These are phyloP conservation scores for Naganishia randhawae DNA, from an alignment of 768 basidiomycete species.

Conservation along the genomic window DNA sequence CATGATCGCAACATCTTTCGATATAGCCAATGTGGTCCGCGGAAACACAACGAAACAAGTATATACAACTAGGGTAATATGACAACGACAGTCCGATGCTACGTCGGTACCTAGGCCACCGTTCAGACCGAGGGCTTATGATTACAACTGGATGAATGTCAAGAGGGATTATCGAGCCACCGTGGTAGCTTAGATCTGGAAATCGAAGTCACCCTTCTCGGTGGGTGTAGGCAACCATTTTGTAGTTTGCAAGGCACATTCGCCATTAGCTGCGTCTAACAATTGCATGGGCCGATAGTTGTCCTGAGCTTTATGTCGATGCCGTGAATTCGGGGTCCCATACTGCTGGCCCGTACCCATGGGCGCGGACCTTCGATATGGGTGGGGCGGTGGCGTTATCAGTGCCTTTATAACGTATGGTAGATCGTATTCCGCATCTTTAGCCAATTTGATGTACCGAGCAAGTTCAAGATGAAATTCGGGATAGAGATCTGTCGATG, in stretches of 20 bases:
- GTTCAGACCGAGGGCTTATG: background rate
- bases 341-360: background rate
- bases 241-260: background rate
- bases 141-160: background rate
- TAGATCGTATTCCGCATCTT: slow-evolving; percentile 15
- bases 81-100: background rate
- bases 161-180: background rate
- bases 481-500: slow-evolving; percentile 90
- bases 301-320: background rate
- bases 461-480: slow-evolving; percentile 89
- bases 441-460: slow-evolving; percentile 61
- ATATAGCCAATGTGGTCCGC: background rate
- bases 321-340: background rate
- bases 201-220: slow-evolving; percentile 5
- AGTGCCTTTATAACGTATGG: slow-evolving; percentile 24
- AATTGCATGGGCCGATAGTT: background rate
- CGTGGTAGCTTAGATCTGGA: background rate
- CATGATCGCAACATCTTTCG: background rate
- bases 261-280: background rate
- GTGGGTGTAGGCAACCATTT: slow-evolving; percentile 6
- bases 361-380: slow-evolving; percentile 1
- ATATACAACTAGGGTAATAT: background rate
- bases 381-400: slow-evolving; percentile 16
- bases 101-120: background rate
- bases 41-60: background rate